Base-by-base conservation (phyloP, 192 early-diverging fungal genomes). In the Coemansia sp. region DNA sequence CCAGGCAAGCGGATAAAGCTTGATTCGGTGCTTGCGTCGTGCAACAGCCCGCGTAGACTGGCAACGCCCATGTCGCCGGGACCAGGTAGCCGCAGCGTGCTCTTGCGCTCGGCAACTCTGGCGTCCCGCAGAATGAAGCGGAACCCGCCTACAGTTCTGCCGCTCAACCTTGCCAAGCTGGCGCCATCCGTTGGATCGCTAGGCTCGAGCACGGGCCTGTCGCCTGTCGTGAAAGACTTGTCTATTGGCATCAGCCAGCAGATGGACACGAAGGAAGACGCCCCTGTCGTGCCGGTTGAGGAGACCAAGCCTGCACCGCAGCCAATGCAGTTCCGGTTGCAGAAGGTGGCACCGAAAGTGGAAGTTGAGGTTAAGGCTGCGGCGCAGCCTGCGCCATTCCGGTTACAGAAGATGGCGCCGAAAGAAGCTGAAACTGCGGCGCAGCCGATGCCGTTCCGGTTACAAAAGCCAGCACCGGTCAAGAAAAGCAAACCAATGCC, bases 151-250 rank as follows among this genome's bases (percentile, higher is more conserved):
- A 14, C 63, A 4, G 17, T 58, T 0, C 48, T 70, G 14, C 47
- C 63, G 20, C 59, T 78, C 2, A 55, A 67, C 17, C 26, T 44
- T 55, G 38, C 20, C 64, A 0, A 38, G 60, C 3, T 37, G 25
- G 55, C 63, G 14, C 50, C 42, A 1, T 38, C 18, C 2, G 24
- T 52, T 14, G 48, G 23, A 8, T 37, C 59, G 25, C 59, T n/a
- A 8, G 12, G 42, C 49, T 59, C 20, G 55, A 78, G 75, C 66
- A 78, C 75, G 4, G 75, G 75, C 0, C 44, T 78, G 48, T 71
- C 75, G 49, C 75, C 75, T 2, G 68, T 78, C 23, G 54, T 78
- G 66, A 72, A 61, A 61, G 63, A 65, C 42, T 44, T 78, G 66
- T 63, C 75, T 23, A 54, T 78, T 14, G 57, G 52, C 31, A 60